Percentiles rank a stretch among this genome's conserved stretches.
Conservation (phyloP, 768 basidiomycete genomes). For the Kwoniella mangroviensis region DNA sequence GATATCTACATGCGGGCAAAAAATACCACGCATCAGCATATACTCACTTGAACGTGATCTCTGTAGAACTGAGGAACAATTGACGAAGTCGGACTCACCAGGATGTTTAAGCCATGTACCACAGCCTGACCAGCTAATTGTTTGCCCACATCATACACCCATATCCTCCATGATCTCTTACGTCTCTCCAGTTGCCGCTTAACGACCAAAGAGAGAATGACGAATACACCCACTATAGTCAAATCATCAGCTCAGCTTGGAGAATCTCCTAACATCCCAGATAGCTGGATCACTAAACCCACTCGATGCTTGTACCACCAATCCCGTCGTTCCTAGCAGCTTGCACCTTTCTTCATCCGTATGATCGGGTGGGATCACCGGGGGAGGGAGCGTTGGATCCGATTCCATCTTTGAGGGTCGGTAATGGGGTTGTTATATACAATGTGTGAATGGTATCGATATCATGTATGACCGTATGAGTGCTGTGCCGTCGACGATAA, state of each 20-base stretch:
- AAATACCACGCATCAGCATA: conserved; percentile 16
- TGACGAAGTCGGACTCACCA: conserved; percentile 34
- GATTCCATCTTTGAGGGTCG: background rate
- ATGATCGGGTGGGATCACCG: conserved; percentile 9
- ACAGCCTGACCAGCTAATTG: conserved; percentile 71
- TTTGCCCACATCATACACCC: conserved; percentile 93
- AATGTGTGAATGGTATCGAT: background rate
- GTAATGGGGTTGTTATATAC: background rate
- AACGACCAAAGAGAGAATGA: conserved; percentile 81
- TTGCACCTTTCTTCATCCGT: conserved; percentile 45
- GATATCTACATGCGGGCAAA: conserved; percentile 64
- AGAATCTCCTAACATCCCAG: background rate
- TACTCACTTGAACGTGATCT: too few relatives aligned
- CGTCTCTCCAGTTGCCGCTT: conserved; percentile 86
- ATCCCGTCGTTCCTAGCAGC: conserved; percentile 52
- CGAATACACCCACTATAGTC: conserved; percentile 91
- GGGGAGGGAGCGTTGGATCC: conserved; percentile 4
- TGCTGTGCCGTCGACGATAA: too few relatives aligned
- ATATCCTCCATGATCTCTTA: conserved; percentile 89
- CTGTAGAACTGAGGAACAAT: too few relatives aligned
- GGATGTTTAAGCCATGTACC: conserved; percentile 49
- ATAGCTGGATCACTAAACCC: conserved; percentile 7
- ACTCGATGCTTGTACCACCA: conserved; percentile 54
- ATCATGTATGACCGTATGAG: background rate
- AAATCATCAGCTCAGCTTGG: background rate